Evolutionary conservation across 1,139 yeast species (phyloP), one percentile per base, ranked within the genome.

Genomic region (Blastobotrys buckinghamii): DNA sequence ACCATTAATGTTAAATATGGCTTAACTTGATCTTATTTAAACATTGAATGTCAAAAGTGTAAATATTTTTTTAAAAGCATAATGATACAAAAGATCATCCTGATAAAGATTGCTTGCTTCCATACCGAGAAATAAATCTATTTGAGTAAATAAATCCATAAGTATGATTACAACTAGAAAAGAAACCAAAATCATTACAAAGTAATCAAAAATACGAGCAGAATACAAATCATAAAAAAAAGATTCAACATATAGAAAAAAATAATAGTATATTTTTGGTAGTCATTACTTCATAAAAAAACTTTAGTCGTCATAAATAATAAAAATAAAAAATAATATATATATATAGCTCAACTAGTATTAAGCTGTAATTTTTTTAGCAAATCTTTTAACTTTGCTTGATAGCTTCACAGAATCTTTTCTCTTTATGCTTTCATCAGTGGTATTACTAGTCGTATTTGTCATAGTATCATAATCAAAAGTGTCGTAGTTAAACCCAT

Each of bases 361-460:
- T 22, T 36, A 43, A 5, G 36, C 42, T 19, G 47, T 17, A 19
- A 43, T 43, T 27, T 37, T 36, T 29, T 37, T 43, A 27, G 47
- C 47, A 29, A 43, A 37, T 36, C 26, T 10, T 20, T 37, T 43
- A 20, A 43, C 29, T 17, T 32, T 36, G 39, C 39, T 34, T n/a
- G 34, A 26, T 5, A 36, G 8, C 16, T 37, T 43, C n/a, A 43
- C 37, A 27, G 42, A 36, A 8, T 29, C 30, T 26, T 37, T 43
- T 17, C 47, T 32, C 19, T 36, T 17, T 5, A 19, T 6, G 8
- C 47, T 3, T 1, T n/a, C 9, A 2, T 9, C 20, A 24, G 7
- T 16, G 6, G 19, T 29, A n/a, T 10, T 3, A 27, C 13, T 17
- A 30, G 41, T 26, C 6, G 27, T 27, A 12, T 26, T 12, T 20